Percentiles rank a stretch among this genome's conserved stretches.
phyloP scores from a whole-genome alignment of 176 grass and related monocot genomes.

The Leersia perrieri region DNA sequence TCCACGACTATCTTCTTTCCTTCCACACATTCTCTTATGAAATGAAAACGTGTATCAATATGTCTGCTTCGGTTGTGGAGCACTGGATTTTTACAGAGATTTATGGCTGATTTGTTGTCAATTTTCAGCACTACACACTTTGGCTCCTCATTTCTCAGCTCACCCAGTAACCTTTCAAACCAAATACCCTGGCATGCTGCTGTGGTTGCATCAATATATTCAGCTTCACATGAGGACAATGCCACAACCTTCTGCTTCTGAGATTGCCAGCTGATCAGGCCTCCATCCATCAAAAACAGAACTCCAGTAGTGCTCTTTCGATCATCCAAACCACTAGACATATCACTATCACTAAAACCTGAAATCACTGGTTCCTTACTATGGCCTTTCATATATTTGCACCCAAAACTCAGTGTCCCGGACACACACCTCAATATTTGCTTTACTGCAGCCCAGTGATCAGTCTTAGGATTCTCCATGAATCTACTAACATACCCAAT shows the following conservation, averaged over 20 bases:
- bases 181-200: background rate
- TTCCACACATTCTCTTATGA: too few relatives aligned
- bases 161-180: background rate
- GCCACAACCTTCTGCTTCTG: background rate
- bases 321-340: background rate
- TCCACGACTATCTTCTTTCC: too few relatives aligned
- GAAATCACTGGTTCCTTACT: too few relatives aligned
- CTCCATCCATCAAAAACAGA: background rate
- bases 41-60: too few relatives aligned
- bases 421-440: background rate
- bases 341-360: background rate
- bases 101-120: too few relatives aligned
- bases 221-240: background rate
- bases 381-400: background rate
- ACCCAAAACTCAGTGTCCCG: background rate
- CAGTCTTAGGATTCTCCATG: too few relatives aligned
- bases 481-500: too few relatives aligned
- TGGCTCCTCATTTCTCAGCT: background rate
- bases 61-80: too few relatives aligned
- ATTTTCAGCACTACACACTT: too few relatives aligned
- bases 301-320: background rate
- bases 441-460: background rate
- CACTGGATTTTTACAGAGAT: too few relatives aligned
- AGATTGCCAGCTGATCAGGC: background rate
- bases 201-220: background rate